A percentile compares a stretch with the other conserved stretches of the same genome.
phyloP scores from a whole-genome alignment of 257 asterid genomes.

The Datura wrightii region DNA sequence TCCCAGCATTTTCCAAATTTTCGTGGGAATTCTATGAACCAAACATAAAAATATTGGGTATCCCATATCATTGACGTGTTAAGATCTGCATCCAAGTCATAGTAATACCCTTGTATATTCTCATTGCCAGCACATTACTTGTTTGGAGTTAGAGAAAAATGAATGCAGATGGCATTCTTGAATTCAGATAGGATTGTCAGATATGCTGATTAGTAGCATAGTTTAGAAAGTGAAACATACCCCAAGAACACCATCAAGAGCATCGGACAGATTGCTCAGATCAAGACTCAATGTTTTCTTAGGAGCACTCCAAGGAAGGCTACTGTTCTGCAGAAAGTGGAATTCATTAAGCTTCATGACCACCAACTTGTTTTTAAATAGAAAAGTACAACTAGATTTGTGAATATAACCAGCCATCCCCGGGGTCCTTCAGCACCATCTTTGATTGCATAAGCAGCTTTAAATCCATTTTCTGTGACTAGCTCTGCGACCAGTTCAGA shows the following conservation, averaged over 20 bases:
- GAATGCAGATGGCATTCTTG: not conserved
- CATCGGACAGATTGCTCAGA: constrained; percentile 50
- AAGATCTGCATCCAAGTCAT: not conserved
- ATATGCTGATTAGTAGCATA: constrained; percentile 11
- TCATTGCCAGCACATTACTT: not conserved
- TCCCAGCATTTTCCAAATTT: not conserved
- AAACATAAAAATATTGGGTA: not conserved
- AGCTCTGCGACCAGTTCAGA: constrained; percentile 97
- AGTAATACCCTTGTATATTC: not conserved
- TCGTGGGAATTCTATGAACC: not conserved
- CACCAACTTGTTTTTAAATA: not conserved
- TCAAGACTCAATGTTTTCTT: constrained; percentile 59
- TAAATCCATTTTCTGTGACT: constrained; percentile 88
- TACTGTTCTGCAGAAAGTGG: constrained; percentile 73
- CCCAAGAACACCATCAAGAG: constrained; percentile 46
- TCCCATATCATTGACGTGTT: not conserved
- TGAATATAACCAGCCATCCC: constrained; percentile 73
- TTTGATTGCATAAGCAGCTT: constrained; percentile 91
- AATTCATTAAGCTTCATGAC: constrained; percentile 31
- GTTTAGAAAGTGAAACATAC: constrained; percentile 33
- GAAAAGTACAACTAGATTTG: not conserved
- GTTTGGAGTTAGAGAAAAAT: not conserved
- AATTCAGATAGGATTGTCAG: constrained; percentile 10
- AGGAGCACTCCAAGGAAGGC: constrained; percentile 87
- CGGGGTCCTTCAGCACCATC: constrained; percentile 91